A percentile compares a stretch with the other conserved stretches of the same genome.
Evolutionary conservation across 768 basidiomycete species (phyloP).

Genomic region (Suillus paluster): DNA sequence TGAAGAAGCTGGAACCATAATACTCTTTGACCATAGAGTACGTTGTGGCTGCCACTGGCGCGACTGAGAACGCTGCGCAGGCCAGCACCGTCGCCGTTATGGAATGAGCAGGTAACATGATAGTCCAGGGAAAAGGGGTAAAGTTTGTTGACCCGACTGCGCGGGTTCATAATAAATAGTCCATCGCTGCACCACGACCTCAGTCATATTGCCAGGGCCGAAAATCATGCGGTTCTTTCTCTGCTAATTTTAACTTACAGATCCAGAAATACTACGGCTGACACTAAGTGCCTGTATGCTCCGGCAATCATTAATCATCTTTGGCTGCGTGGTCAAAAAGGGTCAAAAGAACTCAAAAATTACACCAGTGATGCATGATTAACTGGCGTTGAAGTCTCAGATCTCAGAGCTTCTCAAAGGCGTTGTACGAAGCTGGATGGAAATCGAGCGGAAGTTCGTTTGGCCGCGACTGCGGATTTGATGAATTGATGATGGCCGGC

Average conservation of each 20-base stretch:
- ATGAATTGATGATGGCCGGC: no score
- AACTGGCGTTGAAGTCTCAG: background rate
- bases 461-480: background rate
- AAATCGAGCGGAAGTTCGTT: no score
- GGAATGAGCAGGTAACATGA: background rate
- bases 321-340: no score
- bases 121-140: background rate
- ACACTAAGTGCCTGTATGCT: background rate
- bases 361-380: background rate
- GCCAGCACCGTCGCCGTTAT: background rate
- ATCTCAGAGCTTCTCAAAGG: no score
- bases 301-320: constrained; percentile 3
- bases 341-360: no score
- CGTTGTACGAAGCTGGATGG: background rate
- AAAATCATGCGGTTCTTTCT: background rate
- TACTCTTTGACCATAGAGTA: constrained; percentile 63
- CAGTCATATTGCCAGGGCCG: background rate
- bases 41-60: constrained; percentile 29
- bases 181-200: background rate
- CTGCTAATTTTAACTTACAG: background rate
- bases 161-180: background rate
- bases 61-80: constrained; percentile 9
- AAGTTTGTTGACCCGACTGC: background rate
- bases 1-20: constrained; percentile 64
- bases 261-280: background rate